Conservation (phyloP, 352 stramenopile species). For the Phytophthora meadii region DNA sequence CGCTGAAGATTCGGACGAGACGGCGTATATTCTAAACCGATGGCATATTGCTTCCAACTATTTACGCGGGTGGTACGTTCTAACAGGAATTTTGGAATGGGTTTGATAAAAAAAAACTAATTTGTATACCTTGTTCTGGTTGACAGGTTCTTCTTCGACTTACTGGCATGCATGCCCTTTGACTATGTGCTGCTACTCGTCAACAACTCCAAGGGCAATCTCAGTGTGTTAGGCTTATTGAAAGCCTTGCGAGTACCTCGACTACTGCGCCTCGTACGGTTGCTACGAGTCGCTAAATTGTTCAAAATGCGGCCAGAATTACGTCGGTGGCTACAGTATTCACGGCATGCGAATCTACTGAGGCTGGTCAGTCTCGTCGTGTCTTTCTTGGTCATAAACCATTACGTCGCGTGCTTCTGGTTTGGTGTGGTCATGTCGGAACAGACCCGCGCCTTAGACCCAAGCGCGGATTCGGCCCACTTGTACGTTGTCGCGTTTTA, state of each 20-base stretch:
- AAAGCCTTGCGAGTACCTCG: constrained; percentile 75
- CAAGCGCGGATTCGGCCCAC: constrained; percentile 38
- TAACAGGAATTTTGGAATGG: neutral
- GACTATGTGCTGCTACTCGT: constrained; percentile 66
- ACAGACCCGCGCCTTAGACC: constrained; percentile 45
- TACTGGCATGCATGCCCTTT: constrained; percentile 80
- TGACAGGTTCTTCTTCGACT: constrained; percentile 76
- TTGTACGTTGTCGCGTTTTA: constrained; percentile 79
- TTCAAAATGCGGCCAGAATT: constrained; percentile 78
- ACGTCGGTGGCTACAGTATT: constrained; percentile 85
- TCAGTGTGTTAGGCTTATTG: constrained; percentile 73
- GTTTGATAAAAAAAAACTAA: too few relatives aligned
- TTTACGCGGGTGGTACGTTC: constrained; percentile 61
- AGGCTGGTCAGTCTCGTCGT: constrained; percentile 71
- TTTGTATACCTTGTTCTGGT: neutral
- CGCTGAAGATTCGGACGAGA: constrained; percentile 44
- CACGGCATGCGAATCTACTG: constrained; percentile 78
- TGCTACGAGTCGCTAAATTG: constrained; percentile 75
- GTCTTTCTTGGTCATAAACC: constrained; percentile 76
- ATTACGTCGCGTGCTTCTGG: constrained; percentile 86
- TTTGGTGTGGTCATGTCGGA: constrained; percentile 67
- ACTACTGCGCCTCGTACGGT: constrained; percentile 69
- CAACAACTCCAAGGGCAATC: constrained; percentile 52
- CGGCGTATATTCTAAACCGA: constrained; percentile 71
- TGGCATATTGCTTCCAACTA: constrained; percentile 63